Conservation (phyloP, 129 eudicot genomes). For the sunflower (Helianthus annuus) region DNA sequence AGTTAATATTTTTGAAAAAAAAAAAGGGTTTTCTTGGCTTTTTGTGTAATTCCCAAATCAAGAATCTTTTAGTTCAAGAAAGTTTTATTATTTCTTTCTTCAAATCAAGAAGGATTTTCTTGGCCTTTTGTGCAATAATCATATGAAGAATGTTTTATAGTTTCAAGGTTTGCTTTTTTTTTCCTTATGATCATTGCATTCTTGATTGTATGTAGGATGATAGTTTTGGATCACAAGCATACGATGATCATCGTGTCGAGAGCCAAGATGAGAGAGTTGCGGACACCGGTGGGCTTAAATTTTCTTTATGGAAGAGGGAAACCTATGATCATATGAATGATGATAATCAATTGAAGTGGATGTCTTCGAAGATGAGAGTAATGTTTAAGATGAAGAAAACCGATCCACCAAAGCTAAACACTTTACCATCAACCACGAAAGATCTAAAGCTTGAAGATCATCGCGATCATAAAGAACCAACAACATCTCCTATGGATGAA, state of each 20-base stretch:
- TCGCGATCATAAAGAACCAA: constrained; percentile 33
- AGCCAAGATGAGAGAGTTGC: constrained; percentile 24
- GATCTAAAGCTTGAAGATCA: constrained; percentile 31
- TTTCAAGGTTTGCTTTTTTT: neutral
- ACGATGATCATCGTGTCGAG: constrained; percentile 27
- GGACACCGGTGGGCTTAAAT: constrained; percentile 43
- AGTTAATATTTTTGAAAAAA: too few relatives aligned
- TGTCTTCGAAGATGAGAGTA: constrained; percentile 70
- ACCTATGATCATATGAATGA: constrained; percentile 31
- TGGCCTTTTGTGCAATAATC: constrained; percentile 13
- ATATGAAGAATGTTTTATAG: neutral
- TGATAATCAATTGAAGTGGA: constrained; percentile 57
- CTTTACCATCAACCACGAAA: neutral
- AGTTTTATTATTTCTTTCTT: neutral
- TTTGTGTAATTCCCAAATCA: constrained; percentile 17
- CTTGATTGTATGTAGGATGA: constrained; percentile 48
- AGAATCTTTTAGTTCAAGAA: neutral
- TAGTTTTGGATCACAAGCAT: constrained; percentile 37
- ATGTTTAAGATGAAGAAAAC: constrained; percentile 63
- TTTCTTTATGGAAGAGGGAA: constrained; percentile 66
- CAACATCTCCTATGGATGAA: constrained; percentile 50
- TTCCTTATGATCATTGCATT: constrained; percentile 10
- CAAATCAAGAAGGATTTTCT: constrained; percentile 6
- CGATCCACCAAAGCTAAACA: constrained; percentile 27
- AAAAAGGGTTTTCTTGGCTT: constrained; percentile 16